Conservation (phyloP, 2,329 filamentous ascomycete genomes). For the Xenosphaeropsis pyriputrescens region DNA sequence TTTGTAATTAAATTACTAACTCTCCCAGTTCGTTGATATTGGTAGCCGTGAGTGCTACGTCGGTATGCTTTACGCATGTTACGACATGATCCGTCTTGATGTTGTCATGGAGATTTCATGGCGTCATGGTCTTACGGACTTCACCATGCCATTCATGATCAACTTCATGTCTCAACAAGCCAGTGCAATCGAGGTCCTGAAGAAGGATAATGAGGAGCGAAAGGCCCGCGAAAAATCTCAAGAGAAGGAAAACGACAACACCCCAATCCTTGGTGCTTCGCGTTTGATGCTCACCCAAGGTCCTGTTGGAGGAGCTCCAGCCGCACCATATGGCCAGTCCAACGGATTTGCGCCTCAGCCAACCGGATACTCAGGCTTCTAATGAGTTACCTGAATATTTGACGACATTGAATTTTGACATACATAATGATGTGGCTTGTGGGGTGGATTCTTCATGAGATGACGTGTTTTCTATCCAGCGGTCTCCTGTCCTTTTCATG, state of each 20-base stretch:
- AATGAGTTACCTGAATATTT: constrained; percentile 8
- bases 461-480: too few species aligned
- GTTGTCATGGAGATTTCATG: constrained; percentile 92
- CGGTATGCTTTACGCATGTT: constrained; percentile 98
- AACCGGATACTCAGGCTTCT: constrained; percentile 56
- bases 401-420: not conserved
- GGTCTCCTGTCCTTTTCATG: too few species aligned
- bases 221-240: constrained; percentile 58
- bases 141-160: constrained; percentile 99
- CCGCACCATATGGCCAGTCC: constrained; percentile 58
- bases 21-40: constrained; percentile 83
- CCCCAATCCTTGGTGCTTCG: constrained; percentile 77
- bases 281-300: constrained; percentile 95
- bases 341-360: constrained; percentile 86
- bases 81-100: constrained; percentile 89
- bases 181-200: constrained; percentile 67
- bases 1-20: constrained; percentile 1
- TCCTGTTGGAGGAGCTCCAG: constrained; percentile 37
- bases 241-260: constrained; percentile 83
- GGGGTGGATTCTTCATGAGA: constrained; percentile 1
- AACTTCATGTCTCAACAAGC: constrained; percentile 91
- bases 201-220: constrained; percentile 92
- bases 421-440: constrained; percentile 1
- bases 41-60: constrained; percentile 98
- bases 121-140: constrained; percentile 88